phyloP scores from a whole-genome alignment of 2,329 filamentous ascomycete genomes.

The Lachnum nothofagi region DNA sequence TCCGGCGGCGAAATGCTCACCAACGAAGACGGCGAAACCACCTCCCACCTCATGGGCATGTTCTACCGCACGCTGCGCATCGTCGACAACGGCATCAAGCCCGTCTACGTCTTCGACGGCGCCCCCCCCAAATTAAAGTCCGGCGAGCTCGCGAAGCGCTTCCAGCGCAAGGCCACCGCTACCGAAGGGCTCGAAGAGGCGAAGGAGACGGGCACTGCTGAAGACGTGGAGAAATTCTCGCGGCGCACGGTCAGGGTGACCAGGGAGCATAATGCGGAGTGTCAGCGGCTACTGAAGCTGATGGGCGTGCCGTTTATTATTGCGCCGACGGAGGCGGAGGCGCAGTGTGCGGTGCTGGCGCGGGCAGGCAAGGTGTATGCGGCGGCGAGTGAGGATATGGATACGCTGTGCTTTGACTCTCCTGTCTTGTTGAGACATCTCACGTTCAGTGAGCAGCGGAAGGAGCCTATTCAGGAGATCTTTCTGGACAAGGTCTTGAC shows the following conservation, averaged over 20 bases:
- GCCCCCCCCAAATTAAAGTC: slow-evolving; percentile 96
- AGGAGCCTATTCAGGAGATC: slow-evolving; percentile 96
- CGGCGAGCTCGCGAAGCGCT: slow-evolving; percentile 91
- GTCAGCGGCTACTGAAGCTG: slow-evolving; percentile 80
- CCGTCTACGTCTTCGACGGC: slow-evolving; percentile 95
- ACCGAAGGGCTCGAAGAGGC: slow-evolving; percentile 87
- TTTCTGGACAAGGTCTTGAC: slow-evolving; percentile 80
- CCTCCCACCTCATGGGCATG: slow-evolving; percentile 97
- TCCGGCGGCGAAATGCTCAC: slow-evolving; percentile 95
- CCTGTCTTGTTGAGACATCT: slow-evolving; percentile 88
- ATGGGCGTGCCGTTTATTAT: slow-evolving; percentile 97
- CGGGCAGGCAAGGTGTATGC: slow-evolving; percentile 92
- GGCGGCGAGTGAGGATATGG: slow-evolving; percentile 97
- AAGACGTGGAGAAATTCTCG: slow-evolving; percentile 98
- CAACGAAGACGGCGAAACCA: slow-evolving; percentile 92
- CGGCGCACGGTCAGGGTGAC: slow-evolving; percentile 88
- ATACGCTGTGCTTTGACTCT: slow-evolving; percentile 90
- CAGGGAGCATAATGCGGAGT: slow-evolving; percentile 94
- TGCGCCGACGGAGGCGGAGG: slow-evolving; percentile 94
- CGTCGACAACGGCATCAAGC: slow-evolving; percentile 98
- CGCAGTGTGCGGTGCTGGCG: slow-evolving; percentile 87
- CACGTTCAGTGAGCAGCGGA: slow-evolving; percentile 94
- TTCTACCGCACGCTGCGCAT: slow-evolving; percentile 98
- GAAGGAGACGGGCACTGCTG: slow-evolving; percentile 91
- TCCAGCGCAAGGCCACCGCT: slow-evolving; percentile 90